These are phyloP conservation scores for Arthromyces matolae DNA, from an alignment of 768 basidiomycete species.

Conservation along the genomic window DNA sequence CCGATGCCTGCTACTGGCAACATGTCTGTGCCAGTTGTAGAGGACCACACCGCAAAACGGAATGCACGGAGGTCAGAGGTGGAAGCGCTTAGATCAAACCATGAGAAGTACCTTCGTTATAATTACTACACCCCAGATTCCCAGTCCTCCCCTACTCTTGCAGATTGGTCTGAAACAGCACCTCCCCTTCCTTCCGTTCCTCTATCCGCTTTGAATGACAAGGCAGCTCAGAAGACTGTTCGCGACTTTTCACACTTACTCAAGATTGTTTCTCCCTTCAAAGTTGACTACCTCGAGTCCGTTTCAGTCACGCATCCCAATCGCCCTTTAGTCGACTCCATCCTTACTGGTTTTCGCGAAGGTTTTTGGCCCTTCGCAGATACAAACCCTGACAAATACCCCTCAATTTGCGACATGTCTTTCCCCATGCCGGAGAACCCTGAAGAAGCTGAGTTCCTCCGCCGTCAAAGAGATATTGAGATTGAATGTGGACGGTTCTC, in stretches of 20 bases:
- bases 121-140: no score
- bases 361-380: conserved; percentile 45
- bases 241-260: conserved; percentile 29
- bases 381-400: conserved; percentile 17
- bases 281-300: conserved; percentile 13
- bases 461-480: background rate
- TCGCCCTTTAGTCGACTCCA: conserved; percentile 32
- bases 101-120: no score
- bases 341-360: conserved; percentile 22
- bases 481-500: background rate
- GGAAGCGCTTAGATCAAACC: no score
- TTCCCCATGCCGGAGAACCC: background rate
- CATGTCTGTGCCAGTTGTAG: no score
- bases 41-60: no score
- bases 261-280: conserved; percentile 29
- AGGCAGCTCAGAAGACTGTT: no score
- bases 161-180: no score
- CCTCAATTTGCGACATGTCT: conserved; percentile 2
- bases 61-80: no score
- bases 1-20: no score
- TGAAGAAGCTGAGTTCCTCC: background rate
- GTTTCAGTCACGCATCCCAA: conserved; percentile 10
- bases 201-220: no score
- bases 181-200: no score
- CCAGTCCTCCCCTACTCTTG: no score